phyloP scores from a whole-genome alignment of 495 filamentous ascomycete genomes.

The Schizothecium vesticola region DNA sequence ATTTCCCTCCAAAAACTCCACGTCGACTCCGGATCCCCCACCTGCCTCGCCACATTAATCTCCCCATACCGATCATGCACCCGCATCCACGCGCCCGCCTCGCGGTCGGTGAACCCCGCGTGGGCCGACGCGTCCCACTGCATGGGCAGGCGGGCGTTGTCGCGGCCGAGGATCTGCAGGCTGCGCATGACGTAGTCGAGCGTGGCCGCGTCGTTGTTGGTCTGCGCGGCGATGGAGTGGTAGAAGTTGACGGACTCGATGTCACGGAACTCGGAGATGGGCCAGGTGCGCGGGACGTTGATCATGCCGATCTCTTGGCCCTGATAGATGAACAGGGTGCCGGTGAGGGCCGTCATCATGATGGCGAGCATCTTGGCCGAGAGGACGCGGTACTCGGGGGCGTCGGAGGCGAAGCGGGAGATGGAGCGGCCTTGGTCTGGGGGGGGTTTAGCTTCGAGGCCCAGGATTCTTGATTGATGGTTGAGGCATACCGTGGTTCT shows the following conservation, averaged over 20 bases:
- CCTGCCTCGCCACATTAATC: slow-evolving; percentile 49
- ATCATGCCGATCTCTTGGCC: slow-evolving; percentile 74
- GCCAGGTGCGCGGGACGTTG: slow-evolving; percentile 61
- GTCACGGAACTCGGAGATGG: slow-evolving; percentile 65
- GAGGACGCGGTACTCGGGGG: slow-evolving; percentile 40
- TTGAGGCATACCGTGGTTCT: slow-evolving; percentile 53
- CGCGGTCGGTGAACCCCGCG: slow-evolving; percentile 24
- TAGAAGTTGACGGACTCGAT: slow-evolving; percentile 65
- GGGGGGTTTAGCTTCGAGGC: background rate
- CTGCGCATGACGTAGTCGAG: slow-evolving; percentile 50
- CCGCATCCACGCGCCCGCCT: slow-evolving; percentile 48
- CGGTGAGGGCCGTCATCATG: slow-evolving; percentile 47
- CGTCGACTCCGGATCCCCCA: slow-evolving; percentile 31
- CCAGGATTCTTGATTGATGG: no score
- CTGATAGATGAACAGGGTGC: slow-evolving; percentile 70
- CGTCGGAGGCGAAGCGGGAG: slow-evolving; percentile 50
- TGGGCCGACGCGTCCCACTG: slow-evolving; percentile 48
- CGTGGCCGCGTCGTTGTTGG: slow-evolving; percentile 35
- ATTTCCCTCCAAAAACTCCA: slow-evolving; percentile 44
- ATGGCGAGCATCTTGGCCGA: slow-evolving; percentile 55
- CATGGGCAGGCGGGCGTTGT: slow-evolving; percentile 55
- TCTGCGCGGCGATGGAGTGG: slow-evolving; percentile 27
- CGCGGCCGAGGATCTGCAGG: slow-evolving; percentile 52
- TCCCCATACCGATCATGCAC: slow-evolving; percentile 48
- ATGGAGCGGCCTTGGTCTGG: slow-evolving; percentile 58